These are phyloP conservation scores for Mytilinidion resinicola DNA, from an alignment of 495 filamentous ascomycete species.

Conservation along the genomic window DNA sequence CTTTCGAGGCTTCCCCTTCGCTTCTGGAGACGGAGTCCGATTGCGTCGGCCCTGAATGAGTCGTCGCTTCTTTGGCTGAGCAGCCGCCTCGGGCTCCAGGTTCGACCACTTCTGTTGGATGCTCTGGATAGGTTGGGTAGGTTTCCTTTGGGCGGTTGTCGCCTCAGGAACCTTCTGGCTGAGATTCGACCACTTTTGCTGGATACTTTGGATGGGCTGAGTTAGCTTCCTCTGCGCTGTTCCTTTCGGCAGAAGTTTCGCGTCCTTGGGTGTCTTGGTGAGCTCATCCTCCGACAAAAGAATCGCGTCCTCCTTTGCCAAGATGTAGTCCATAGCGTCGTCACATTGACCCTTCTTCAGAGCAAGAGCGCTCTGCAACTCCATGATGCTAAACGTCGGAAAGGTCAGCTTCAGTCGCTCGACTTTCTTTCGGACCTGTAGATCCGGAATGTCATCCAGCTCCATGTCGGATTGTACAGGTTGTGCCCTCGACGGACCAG, in stretches of 20 bases:
- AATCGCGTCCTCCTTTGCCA: constrained; percentile 14
- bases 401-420: constrained; percentile 49
- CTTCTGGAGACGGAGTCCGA: constrained; percentile 15
- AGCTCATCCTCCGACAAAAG: constrained; percentile 33
- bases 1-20: background rate
- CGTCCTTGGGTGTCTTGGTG: constrained; percentile 3
- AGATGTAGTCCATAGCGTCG: constrained; percentile 51
- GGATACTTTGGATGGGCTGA: constrained; percentile 50
- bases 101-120: constrained; percentile 59
- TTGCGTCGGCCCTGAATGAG: constrained; percentile 30
- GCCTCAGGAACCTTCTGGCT: background rate
- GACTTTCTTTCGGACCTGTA: constrained; percentile 48
- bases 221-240: constrained; percentile 56
- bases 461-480: constrained; percentile 14
- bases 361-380: constrained; percentile 49
- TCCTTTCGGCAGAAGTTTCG: constrained; percentile 5
- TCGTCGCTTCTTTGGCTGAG: constrained; percentile 22
- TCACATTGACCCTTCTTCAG: constrained; percentile 50
- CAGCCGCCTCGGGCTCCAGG: constrained; percentile 12
- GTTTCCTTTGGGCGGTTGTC: constrained; percentile 46
- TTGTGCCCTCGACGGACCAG: constrained; percentile 48
- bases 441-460: constrained; percentile 52
- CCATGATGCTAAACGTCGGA: constrained; percentile 45
- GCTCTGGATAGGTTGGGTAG: constrained; percentile 50
- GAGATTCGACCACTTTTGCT: constrained; percentile 53